Evolutionary conservation across 2,329 filamentous ascomycete species (phyloP).

Genomic region (Orbilia oligospora): DNA sequence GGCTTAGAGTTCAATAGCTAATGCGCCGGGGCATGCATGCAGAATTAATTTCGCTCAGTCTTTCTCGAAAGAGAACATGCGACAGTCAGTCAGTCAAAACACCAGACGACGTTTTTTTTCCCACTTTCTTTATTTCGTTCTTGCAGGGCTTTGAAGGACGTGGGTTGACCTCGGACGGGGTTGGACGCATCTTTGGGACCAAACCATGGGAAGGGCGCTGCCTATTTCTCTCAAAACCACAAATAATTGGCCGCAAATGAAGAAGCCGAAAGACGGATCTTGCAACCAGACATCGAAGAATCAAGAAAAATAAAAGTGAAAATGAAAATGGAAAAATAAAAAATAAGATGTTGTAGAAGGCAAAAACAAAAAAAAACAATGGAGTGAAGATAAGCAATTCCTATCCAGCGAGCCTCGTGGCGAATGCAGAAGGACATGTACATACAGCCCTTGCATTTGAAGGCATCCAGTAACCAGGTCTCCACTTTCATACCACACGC

Average conservation of each 20-base stretch:
- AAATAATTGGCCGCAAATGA: conserved; percentile 41
- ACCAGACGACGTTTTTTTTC: conserved; percentile 33
- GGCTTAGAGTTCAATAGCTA: conserved; percentile 46
- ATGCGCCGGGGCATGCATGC: conserved; percentile 46
- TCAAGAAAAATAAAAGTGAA: too few relatives aligned
- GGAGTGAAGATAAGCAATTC: conserved; percentile 31
- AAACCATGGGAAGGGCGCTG: conserved; percentile 10
- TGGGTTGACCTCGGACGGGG: conserved; percentile 23
- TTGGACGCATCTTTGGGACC: conserved; percentile 19
- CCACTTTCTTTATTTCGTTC: too few relatives aligned
- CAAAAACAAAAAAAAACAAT: conserved; percentile 12
- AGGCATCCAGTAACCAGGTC: conserved; percentile 32
- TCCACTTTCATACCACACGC: conserved; percentile 58
- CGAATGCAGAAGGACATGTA: conserved; percentile 40
- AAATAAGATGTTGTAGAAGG: background rate
- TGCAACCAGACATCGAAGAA: conserved; percentile 6
- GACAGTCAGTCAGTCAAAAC: conserved; percentile 39
- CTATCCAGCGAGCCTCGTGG: conserved; percentile 35
- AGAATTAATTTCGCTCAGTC: conserved; percentile 56
- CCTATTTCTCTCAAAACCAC: conserved; percentile 47
- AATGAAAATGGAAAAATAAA: background rate
- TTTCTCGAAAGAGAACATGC: conserved; percentile 52
- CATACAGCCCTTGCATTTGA: conserved; percentile 47
- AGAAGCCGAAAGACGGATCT: conserved; percentile 36
- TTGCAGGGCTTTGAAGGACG: background rate